These are phyloP conservation scores for Fusarium secorum DNA, from an alignment of 2,329 filamentous ascomycete genomes.

Conservation along the genomic window DNA sequence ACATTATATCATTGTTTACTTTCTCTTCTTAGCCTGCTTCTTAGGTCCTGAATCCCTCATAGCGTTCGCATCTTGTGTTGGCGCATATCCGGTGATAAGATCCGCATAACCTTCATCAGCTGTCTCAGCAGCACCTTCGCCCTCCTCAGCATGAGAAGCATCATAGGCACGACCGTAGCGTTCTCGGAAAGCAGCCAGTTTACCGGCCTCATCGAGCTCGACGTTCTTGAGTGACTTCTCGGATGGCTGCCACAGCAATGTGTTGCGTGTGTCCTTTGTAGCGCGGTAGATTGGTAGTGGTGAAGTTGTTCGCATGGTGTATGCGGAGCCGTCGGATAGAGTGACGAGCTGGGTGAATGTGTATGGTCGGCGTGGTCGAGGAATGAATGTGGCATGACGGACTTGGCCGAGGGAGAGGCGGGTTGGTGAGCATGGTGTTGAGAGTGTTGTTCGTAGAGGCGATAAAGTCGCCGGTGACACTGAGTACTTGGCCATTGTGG, in stretches of 20 bases:
- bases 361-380: slow-evolving; percentile 90
- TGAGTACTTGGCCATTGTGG: slow-evolving; percentile 44
- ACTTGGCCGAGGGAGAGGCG: slow-evolving; percentile 60
- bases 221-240: slow-evolving; percentile 83
- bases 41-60: slow-evolving; percentile 50
- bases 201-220: slow-evolving; percentile 94
- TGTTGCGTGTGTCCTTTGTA: slow-evolving; percentile 87
- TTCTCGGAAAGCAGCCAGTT: slow-evolving; percentile 83
- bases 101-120: slow-evolving; percentile 49
- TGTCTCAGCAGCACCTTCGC: slow-evolving; percentile 35
- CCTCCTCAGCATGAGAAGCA: slow-evolving; percentile 52
- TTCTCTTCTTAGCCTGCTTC: slow-evolving; percentile 59
- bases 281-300: slow-evolving; percentile 67
- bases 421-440: slow-evolving; percentile 36
- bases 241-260: slow-evolving; percentile 88
- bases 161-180: slow-evolving; percentile 89
- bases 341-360: slow-evolving; percentile 97
- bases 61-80: slow-evolving; percentile 46
- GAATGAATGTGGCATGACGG: slow-evolving; percentile 84
- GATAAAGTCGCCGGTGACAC: slow-evolving; percentile 41
- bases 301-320: slow-evolving; percentile 78
- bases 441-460: slow-evolving; percentile 44
- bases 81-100: slow-evolving; percentile 60
- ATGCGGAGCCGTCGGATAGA: slow-evolving; percentile 89
- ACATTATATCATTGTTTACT: slow-evolving; percentile 44